Percentiles rank a stretch among this genome's conserved stretches.
Evolutionary conservation across 345 rosid genomes (phyloP).

Genomic region (Eucalyptus marginata): DNA sequence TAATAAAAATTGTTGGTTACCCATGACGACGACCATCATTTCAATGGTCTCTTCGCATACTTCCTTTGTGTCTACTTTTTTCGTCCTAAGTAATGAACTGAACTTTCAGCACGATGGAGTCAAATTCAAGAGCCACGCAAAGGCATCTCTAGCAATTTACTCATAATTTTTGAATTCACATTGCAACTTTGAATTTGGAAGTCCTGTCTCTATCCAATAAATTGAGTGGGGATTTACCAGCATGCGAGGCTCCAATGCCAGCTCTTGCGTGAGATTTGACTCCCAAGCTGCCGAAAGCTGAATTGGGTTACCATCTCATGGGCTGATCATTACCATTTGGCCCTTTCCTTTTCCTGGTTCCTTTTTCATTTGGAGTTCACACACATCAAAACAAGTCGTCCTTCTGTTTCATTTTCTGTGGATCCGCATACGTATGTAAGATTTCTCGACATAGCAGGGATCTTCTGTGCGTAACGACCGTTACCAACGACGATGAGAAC

Average conservation of each 20-base stretch:
- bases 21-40: background rate
- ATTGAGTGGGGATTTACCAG: background rate
- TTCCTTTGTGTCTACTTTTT: background rate
- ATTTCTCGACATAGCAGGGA: background rate
- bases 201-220: background rate
- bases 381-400: background rate
- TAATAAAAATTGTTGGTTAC: background rate
- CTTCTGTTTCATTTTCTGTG: background rate
- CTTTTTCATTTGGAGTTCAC: background rate
- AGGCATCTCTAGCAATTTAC: background rate
- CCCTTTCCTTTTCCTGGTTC: background rate
- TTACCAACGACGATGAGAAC: background rate
- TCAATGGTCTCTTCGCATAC: background rate
- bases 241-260: background rate
- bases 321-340: background rate
- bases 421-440: background rate
- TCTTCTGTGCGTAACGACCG: background rate
- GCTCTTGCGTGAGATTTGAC: background rate
- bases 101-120: background rate
- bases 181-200: background rate
- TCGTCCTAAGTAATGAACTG: background rate
- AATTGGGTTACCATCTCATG: background rate
- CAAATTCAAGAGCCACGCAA: background rate
- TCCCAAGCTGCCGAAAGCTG: background rate
- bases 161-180: background rate